Conservation (phyloP, 148 eudicot species). For the Vaccinium darrowii region DNA sequence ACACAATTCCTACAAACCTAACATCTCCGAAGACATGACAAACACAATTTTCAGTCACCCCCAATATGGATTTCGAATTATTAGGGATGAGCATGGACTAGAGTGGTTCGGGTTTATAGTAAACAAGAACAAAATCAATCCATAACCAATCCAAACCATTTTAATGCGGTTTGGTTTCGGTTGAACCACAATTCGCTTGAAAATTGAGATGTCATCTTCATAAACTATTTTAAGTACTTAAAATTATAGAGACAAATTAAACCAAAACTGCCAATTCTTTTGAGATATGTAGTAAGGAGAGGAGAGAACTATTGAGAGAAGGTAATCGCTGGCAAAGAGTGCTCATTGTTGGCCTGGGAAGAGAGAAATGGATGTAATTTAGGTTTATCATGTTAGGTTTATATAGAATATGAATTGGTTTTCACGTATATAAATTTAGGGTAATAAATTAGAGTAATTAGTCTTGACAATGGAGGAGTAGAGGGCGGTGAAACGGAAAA, state of each 20-base stretch:
- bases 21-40: too few species aligned
- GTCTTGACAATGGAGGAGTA: not conserved
- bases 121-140: too few species aligned
- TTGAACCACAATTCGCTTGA: too few species aligned
- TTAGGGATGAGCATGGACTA: not conserved
- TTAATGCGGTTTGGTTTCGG: not conserved
- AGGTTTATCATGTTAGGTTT: not conserved
- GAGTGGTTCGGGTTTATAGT: not conserved
- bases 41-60: too few species aligned
- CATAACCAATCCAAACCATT: not conserved
- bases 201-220: not conserved
- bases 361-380: not conserved
- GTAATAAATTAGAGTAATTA: too few species aligned
- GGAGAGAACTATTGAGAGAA: not conserved
- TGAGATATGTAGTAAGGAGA: not conserved
- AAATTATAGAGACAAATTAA: not conserved
- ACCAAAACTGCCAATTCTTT: too few species aligned
- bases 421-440: not conserved
- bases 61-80: too few species aligned
- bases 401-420: not conserved
- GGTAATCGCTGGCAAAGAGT: not conserved
- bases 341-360: not conserved
- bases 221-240: too few species aligned
- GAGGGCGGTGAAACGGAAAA: not conserved
- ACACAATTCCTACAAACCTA: too few species aligned